phyloP scores from a whole-genome alignment of 1,139 yeast genomes.

The Hemisphaericaspora lyxosophila region DNA sequence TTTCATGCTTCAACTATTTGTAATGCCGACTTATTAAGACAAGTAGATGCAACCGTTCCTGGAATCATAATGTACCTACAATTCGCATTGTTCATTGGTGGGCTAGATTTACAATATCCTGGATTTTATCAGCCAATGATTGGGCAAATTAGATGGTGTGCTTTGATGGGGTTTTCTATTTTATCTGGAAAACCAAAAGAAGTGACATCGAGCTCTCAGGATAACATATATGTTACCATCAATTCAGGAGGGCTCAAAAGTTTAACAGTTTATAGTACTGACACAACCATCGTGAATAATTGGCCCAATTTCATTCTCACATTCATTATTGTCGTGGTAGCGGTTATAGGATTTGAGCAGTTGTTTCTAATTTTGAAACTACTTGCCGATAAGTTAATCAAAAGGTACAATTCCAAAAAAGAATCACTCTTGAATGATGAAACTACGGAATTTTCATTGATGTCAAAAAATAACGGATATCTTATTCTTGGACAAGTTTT shows the following conservation, averaged over 20 bases:
- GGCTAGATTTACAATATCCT: conserved; percentile 58
- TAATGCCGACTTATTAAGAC: conserved; percentile 54
- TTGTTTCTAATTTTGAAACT: conserved; percentile 20
- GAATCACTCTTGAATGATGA: conserved; percentile 4
- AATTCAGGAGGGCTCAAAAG: conserved; percentile 33
- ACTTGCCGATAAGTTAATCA: conserved; percentile 15
- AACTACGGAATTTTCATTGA: conserved; percentile 9
- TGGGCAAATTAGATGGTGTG: conserved; percentile 37
- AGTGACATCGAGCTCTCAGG: conserved; percentile 19
- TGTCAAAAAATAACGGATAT: conserved; percentile 22
- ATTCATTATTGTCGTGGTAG: conserved; percentile 29
- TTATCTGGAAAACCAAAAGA: conserved; percentile 7
- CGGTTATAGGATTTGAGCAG: conserved; percentile 25
- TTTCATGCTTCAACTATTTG: conserved; percentile 62
- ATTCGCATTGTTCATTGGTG: conserved; percentile 57
- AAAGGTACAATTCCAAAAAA: conserved; percentile 5
- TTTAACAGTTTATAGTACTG: conserved; percentile 29
- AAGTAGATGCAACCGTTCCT: conserved; percentile 55
- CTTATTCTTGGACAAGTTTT: conserved; percentile 35
- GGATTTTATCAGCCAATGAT: conserved; percentile 63
- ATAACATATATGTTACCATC: conserved; percentile 37
- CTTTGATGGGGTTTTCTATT: conserved; percentile 32
- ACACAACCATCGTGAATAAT: conserved; percentile 22
- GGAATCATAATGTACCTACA: conserved; percentile 55
- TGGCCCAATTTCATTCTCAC: conserved; percentile 49